Evolutionary conservation across 192 early-diverging fungal genomes (phyloP).

Genomic region (Glomus cerebriforme): DNA sequence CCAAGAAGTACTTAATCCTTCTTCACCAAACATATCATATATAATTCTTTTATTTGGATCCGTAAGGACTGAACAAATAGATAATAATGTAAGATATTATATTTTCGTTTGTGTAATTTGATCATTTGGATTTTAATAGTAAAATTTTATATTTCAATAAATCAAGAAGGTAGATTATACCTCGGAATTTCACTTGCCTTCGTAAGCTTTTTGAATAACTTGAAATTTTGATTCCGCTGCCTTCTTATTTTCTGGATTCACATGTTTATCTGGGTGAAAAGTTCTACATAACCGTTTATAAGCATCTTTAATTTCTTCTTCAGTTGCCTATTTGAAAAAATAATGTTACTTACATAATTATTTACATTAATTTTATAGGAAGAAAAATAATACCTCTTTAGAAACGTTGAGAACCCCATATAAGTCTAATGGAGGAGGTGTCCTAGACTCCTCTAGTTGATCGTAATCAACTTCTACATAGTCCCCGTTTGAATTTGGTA

Average conservation of each 20-base stretch:
- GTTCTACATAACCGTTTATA: constrained; percentile 72
- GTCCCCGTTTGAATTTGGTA: background rate
- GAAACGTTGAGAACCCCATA: constrained; percentile 71
- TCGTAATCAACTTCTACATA: background rate
- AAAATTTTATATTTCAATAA: background rate
- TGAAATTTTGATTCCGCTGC: constrained; percentile 77
- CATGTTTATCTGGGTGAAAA: constrained; percentile 83
- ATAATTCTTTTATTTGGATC: constrained; percentile 76
- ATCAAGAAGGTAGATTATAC: background rate
- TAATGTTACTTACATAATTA: too few species aligned
- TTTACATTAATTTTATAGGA: too few species aligned
- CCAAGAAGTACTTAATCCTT: constrained; percentile 67
- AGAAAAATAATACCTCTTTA: constrained; percentile 45
- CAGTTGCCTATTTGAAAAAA: constrained; percentile 49
- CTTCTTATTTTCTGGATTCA: constrained; percentile 55
- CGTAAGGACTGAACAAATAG: constrained; percentile 62
- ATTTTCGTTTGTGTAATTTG: background rate
- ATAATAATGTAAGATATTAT: constrained; percentile 11
- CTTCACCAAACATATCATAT: constrained; percentile 94
- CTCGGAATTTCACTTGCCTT: constrained; percentile 43
- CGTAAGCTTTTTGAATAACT: constrained; percentile 76
- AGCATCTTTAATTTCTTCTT: constrained; percentile 72
- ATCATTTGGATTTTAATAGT: background rate
- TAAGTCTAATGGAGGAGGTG: constrained; percentile 56
- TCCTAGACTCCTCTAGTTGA: background rate